Evolutionary conservation across 177 flowering plant genomes (phyloP).

Genomic region (Telopea speciosissima): DNA sequence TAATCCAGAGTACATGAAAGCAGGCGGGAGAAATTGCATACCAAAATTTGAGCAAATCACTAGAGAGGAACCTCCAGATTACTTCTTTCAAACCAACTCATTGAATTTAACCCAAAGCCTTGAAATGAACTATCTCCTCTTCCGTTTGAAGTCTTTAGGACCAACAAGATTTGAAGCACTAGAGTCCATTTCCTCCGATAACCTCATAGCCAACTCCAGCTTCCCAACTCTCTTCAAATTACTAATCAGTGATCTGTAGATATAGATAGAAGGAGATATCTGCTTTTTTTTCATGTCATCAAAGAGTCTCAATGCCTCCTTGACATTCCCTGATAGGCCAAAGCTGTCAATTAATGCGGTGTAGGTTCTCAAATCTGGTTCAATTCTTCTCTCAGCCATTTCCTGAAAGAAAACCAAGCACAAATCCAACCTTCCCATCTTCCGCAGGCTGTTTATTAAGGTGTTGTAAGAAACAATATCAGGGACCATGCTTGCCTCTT

Average conservation of each 20-base stretch:
- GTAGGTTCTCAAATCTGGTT: slow-evolving; percentile 78
- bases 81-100: neutral
- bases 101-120: neutral
- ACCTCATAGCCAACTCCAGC: slow-evolving; percentile 40
- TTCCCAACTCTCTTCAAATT: slow-evolving; percentile 62
- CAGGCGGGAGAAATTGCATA: neutral
- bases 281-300: slow-evolving; percentile 55
- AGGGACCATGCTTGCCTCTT: slow-evolving; percentile 41
- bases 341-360: slow-evolving; percentile 71
- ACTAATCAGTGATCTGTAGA: slow-evolving; percentile 51
- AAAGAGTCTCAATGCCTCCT: slow-evolving; percentile 55
- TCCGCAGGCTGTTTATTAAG: slow-evolving; percentile 50
- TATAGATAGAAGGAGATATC: slow-evolving; percentile 56
- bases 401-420: slow-evolving; percentile 43
- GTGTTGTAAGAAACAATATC: slow-evolving; percentile 76
- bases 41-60: neutral
- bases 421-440: slow-evolving; percentile 58
- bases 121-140: slow-evolving; percentile 21
- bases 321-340: slow-evolving; percentile 63
- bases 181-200: slow-evolving; percentile 57
- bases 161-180: slow-evolving; percentile 38
- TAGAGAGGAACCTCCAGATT: neutral
- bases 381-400: slow-evolving; percentile 51
- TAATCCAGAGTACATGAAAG: neutral
- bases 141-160: slow-evolving; percentile 55